Percentiles rank a stretch among this genome's conserved stretches.
phyloP scores from a whole-genome alignment of 495 filamentous ascomycete genomes.

The Aspergillus cavernicola region DNA sequence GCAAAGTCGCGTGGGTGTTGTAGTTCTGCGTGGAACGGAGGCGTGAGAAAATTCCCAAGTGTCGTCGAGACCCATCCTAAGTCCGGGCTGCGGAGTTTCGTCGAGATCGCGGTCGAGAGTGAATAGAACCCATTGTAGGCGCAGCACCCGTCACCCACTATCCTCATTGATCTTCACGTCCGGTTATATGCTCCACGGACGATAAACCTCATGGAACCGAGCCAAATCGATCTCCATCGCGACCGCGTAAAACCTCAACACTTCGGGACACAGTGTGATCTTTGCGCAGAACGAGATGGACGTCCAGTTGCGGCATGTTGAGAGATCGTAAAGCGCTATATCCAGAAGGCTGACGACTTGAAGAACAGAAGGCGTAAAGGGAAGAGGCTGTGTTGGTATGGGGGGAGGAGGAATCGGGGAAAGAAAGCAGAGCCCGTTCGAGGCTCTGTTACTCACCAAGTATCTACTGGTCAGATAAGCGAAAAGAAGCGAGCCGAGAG shows the following conservation, averaged over 20 bases:
- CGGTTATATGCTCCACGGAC: no score
- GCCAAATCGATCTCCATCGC: slow-evolving; percentile 11
- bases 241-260: slow-evolving; percentile 16
- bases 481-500: slow-evolving; percentile 27
- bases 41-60: background rate
- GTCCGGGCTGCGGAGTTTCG: no score
- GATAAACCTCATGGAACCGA: background rate
- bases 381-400: slow-evolving; percentile 1
- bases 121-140: no score
- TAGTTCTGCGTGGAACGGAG: background rate
- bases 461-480: slow-evolving; percentile 29
- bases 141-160: no score
- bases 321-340: background rate
- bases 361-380: background rate
- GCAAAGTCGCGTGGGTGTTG: background rate
- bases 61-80: background rate
- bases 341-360: background rate
- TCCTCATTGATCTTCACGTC: no score
- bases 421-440: slow-evolving; percentile 18
- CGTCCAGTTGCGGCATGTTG: background rate
- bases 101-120: no score
- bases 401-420: slow-evolving; percentile 12
- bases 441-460: slow-evolving; percentile 29
- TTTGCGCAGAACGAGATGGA: slow-evolving; percentile 1
- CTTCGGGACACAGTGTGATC: background rate